Evolutionary conservation across 495 filamentous ascomycete genomes (phyloP), one percentile per base, ranked within the genome.

Genomic region (Melanomma pulvis-pyrius): DNA sequence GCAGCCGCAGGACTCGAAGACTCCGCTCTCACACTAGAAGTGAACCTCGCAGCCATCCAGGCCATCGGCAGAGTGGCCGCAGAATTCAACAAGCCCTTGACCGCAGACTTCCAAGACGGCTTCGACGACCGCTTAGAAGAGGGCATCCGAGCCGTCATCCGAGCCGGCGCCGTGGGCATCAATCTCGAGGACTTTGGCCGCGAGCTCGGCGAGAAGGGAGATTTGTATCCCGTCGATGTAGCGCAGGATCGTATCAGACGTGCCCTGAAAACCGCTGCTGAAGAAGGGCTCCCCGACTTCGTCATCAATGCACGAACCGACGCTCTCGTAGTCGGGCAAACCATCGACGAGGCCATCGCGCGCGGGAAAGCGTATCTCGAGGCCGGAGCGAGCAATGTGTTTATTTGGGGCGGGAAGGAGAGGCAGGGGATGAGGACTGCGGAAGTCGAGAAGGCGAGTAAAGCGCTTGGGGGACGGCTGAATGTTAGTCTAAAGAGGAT

Each of bases 1-100:
- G 70, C 73, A 15, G 67, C 76, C 1, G 70, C 73, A 30, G 81
- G 80, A 36, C 66, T 78, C 12, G 55, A 73, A 1, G 83, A 86
- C 71, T 69, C 74, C 8, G 65, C 76, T 8, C 75, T 87, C 21
- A 76, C 74, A 0, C 73, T 79, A 11, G 54, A 76, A 11, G 55
- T 58, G 0, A 77, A 82, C 58, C 54, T 83, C 12, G 44, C 63
- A 2, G 73, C 74, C 8, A 63, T 75, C 34, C 39, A 46, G 15
- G 56, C 32, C 29, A 49, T 72, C 26, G 58, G 52, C 1, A 19
- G 26, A 11, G 50, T 70, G 12, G 67, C 63, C 0, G 52, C 29
- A 19, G 44, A 39, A 13, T 29, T 32, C 50, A 41, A 56, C 15
- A 63, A 63, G 30, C 70, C 70, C 1, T 61, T 72, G 6, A 70